Base-by-base conservation (phyloP, 106 monocot genomes). In the Dendrobium nobile region DNA sequence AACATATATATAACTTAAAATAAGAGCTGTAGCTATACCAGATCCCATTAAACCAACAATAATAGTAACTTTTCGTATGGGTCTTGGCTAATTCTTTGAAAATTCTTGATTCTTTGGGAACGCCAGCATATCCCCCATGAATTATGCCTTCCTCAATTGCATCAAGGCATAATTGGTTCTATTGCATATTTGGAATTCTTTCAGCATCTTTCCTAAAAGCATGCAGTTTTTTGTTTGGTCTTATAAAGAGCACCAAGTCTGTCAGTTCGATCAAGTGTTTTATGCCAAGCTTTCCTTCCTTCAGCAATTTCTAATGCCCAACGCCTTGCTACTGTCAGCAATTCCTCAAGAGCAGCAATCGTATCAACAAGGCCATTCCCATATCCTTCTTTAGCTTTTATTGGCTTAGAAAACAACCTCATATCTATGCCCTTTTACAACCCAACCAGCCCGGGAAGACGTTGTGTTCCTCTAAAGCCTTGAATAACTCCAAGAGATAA, bases 41-140 rank as follows among this genome's bases (percentile, higher is more conserved):
- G 95, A 92, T n/a, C 95, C 95, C 95, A 95, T 95, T 67, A 95
- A 79, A 77, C 95, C 95, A 82, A 92, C 95, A 82, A 95, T 92
- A 26, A 95, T 85, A 79, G 95, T 92, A 82, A 87, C 88, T 75
- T 88, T 92, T 41, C 72, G 90, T 27, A 95, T 88, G 54, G 75
- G 31, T 64, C 90, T 85, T 79, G 92, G 95, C 78, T n/a, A 77
- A 37, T 51, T 77, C 77, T 54, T 55, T 77, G 77, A 77, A 77
- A 77, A 54, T 13, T 31, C 55, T 77, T 55, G 26, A 45, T 33
- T 77, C 85, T 43, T 85, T 85, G 11, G 80, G 41, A 40, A 83
- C 41, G 28, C 88, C 85, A 27, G 88, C 79, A 85, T 82, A 75
- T 80, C 88, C 85, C 67, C 85, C 88, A 82, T 61, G 77, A 47